Evolutionary conservation across 2,329 filamentous ascomycete species (phyloP), one percentile per base, ranked within the genome.

Genomic region (Aspergillus sp.): DNA sequence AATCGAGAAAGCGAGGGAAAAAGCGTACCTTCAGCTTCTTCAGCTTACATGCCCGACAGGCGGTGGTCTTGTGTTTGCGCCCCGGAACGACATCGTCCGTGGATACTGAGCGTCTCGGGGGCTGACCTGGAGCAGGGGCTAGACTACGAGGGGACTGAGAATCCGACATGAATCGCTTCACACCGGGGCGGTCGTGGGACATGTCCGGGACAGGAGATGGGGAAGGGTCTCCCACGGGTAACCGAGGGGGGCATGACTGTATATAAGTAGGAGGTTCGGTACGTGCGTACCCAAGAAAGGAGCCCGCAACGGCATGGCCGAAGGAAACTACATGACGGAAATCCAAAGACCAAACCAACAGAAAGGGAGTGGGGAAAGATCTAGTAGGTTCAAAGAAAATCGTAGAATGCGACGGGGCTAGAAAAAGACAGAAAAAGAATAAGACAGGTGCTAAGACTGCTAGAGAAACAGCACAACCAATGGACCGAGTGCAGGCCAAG

Each of bases 31-130:
- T 63, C 17, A 63, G 53, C 44, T 63, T 63, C 52, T 61, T 63
- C 10, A 55, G 47, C 36, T 63, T 63, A 42, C 60, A 63, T 16
- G 55, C 54, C 38, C 51, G 42, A 46, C 60, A 63, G 35, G 60
- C 60, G n/a, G 59, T 63, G 4, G 60, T 61, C 44, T 63, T 63
- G 53, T 63, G 58, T 32, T 59, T 63, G 10, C 60, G 56, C 2
- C 45, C 50, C 13, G 53, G 51, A 11, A 51, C 45, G 17, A 49
- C 51, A 51, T 59, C 55, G 11, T 56, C 54, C 6, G 48, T 26
- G 2, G 53, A 49, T 11, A 42, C 46, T 30, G 55, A 51, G 19
- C 47, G 45, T 36, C 17, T 42, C 3, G 49, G 42, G 9, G 51
- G 45, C 11, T 30, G 55, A 20, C 54, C 51, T 16, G 56, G 51